Evolutionary conservation across 176 grass and related monocot species (phyloP), one percentile per base, ranked within the genome.

Genomic region (Eragrostis nindensis): DNA sequence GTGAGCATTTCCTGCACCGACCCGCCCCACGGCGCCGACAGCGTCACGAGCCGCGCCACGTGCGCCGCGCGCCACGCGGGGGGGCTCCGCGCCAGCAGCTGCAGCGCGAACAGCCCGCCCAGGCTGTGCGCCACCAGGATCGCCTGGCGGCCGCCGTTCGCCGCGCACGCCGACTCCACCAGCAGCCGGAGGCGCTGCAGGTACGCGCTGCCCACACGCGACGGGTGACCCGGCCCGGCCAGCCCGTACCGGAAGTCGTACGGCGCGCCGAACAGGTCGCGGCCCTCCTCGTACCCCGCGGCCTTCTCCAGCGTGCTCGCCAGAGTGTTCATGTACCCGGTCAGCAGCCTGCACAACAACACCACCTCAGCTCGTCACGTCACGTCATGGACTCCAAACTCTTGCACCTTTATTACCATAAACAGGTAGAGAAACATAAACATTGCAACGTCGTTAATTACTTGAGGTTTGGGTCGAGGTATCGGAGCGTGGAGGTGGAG

Each of bases 211-310:
- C 87, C 92, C 17, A 98, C 88, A 25, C 14, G 62, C 14, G 86
- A 86, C 6, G 90, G 88, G 82, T 98, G 92, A 8, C 90, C 83
- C 38, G 79, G 69, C 61, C 66, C 83, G 39, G 95, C 90, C 5
- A 94, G 92, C 0, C 95, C 90, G 81, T 98, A 92, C 5, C 95
- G 88, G 68, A 92, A 98, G 88, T 98, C 92, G 47, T 94, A 92
- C 5, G 92, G 95, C n/a, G 92, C 92, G 44, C 90, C 90, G 26
- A 94, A 98, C 29, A 98, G 95, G 77, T 57, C 81, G 5, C 5
- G 52, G 0, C 86, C 86, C 8, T 98, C 95, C 71, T 89, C 68
- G 86, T 98, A 98, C 25, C 92, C 92, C 32, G 32, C 32, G 21
- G 86, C 75, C 62, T 82, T 60, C 85, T 98, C 88, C 79, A 98